These are phyloP conservation scores for Tolypocladium guangdongense DNA, from an alignment of 2,329 filamentous ascomycete species.

Conservation along the genomic window DNA sequence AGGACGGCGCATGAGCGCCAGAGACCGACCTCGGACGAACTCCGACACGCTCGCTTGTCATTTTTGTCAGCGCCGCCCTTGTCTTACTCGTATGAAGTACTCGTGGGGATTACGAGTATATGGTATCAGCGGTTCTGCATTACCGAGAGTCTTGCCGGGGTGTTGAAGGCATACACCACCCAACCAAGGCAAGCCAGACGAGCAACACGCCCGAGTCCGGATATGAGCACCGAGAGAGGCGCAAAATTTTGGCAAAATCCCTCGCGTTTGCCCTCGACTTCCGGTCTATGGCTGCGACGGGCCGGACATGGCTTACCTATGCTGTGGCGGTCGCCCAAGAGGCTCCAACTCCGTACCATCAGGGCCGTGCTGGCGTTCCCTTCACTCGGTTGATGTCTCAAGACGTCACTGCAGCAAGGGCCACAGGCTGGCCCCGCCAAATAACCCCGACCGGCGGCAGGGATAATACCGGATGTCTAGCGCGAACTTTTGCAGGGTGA, in stretches of 20 bases:
- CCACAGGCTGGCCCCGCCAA: conserved; percentile 1
- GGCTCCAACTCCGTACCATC: neutral
- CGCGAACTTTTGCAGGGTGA: conserved; percentile 6
- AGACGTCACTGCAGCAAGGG: neutral
- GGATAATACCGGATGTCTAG: conserved; percentile 3
- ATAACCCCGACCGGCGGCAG: neutral
- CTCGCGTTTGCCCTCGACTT: neutral
- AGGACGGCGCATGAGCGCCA: neutral
- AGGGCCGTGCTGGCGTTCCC: neutral
- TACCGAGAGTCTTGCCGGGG: conserved; percentile 3
- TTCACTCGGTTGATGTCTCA: neutral
- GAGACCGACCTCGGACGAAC: conserved; percentile 6
- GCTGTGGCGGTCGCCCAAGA: neutral
- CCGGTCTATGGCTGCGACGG: neutral
- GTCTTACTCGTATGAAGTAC: neutral
- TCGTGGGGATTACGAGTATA: no score
- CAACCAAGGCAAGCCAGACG: neutral
- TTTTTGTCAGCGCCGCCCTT: conserved; percentile 1
- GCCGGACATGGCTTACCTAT: neutral
- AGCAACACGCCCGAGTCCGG: neutral
- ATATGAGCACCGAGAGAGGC: neutral
- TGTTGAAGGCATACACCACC: neutral
- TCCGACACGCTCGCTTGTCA: conserved; percentile 4
- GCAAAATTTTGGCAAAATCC: neutral
- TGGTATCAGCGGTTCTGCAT: no score